Percentiles rank a stretch among this genome's conserved stretches.
Conservation (phyloP, 306 rosid genomes). For the Ochetophila trinervis region DNA sequence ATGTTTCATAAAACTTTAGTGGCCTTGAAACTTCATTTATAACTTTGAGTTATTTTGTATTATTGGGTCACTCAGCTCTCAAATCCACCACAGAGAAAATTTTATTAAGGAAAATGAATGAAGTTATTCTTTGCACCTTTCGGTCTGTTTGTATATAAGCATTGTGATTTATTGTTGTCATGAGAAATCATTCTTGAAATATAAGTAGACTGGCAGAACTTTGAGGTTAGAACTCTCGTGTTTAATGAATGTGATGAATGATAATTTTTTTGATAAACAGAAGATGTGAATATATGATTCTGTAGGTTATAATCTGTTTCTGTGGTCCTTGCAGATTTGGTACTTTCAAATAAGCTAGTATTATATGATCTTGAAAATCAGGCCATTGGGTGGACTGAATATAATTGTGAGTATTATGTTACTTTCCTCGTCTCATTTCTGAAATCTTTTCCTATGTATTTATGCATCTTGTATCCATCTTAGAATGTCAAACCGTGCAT, state of each 20-base stretch:
- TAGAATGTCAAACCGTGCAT: neutral
- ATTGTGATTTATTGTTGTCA: neutral
- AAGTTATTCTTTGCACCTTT: no score
- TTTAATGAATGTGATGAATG: no score
- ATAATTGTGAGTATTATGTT: constrained; percentile 68
- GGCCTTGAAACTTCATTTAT: no score
- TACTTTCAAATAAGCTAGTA: constrained; percentile 88
- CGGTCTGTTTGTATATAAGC: neutral
- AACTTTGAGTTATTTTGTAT: no score
- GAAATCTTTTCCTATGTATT: neutral
- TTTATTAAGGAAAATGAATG: no score
- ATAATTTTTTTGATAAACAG: neutral
- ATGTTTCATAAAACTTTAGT: no score
- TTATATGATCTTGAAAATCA: constrained; percentile 87
- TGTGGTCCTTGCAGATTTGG: constrained; percentile 67
- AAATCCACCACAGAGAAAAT: no score
- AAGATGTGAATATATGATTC: neutral
- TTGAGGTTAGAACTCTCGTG: neutral
- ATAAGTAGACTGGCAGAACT: neutral
- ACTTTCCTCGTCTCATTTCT: neutral
- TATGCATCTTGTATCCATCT: constrained; percentile 1
- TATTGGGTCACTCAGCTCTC: no score
- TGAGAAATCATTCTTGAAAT: constrained; percentile 1
- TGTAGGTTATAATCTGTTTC: constrained; percentile 9
- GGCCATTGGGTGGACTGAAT: constrained; percentile 90